Percentiles rank a stretch among this genome's conserved stretches.
These are phyloP conservation scores for Cruciata laevipes DNA, from an alignment of 257 asterid genomes.

Conservation along the genomic window DNA sequence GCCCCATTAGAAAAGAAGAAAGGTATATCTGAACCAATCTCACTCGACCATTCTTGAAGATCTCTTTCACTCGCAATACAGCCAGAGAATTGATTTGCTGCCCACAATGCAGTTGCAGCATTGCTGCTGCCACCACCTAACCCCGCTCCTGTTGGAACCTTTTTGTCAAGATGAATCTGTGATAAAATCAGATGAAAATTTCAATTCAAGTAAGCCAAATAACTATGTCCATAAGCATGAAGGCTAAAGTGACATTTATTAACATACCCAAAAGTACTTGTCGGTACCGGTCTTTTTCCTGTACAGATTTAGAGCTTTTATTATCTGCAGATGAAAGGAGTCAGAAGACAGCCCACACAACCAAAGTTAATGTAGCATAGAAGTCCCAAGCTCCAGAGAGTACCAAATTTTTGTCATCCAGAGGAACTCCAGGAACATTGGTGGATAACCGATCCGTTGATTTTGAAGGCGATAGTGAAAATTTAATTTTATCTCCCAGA, in stretches of 20 bases:
- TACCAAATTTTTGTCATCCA: conserved; percentile 79
- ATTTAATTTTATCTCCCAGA: conserved; percentile 80
- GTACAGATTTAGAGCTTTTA: conserved; percentile 91
- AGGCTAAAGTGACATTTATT: not conserved
- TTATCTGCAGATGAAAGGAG: conserved; percentile 58
- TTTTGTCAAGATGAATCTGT: conserved; percentile 91
- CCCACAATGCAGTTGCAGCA: conserved; percentile 99
- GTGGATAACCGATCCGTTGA: conserved; percentile 71
- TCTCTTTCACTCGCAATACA: conserved; percentile 78
- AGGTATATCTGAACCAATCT: conserved; percentile 92
- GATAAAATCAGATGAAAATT: conserved; percentile 6
- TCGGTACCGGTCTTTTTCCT: conserved; percentile 78
- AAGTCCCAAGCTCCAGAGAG: conserved; percentile 5
- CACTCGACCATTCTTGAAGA: conserved; percentile 93
- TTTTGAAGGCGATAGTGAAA: conserved; percentile 77
- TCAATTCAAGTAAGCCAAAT: conserved; percentile 5
- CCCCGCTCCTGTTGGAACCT: conserved; percentile 97
- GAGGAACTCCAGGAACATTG: conserved; percentile 78
- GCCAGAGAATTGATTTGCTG: conserved; percentile 91
- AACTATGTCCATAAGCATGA: conserved; percentile 4
- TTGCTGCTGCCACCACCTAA: conserved; percentile 99
- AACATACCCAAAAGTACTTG: conserved; percentile 73
- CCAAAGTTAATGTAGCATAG: conserved; percentile 4
- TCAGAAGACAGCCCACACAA: conserved; percentile 4
- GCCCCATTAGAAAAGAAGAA: conserved; percentile 97